phyloP scores from a whole-genome alignment of 2,329 filamentous ascomycete genomes.

The Calycina marina region DNA sequence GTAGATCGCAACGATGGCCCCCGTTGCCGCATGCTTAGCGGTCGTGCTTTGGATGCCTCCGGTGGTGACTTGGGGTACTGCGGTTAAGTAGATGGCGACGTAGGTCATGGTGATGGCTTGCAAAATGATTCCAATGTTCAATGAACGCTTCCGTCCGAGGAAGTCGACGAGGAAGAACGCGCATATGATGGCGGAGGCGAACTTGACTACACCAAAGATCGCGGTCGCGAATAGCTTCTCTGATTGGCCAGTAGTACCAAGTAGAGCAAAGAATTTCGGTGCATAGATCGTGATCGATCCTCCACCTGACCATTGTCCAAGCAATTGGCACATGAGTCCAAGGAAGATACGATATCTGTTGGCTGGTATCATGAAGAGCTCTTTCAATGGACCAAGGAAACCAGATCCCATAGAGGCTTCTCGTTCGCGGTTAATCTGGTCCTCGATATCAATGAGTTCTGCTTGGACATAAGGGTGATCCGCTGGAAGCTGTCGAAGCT shows the following conservation, averaged over 20 bases:
- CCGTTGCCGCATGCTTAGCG: constrained; percentile 43
- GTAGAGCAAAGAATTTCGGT: constrained; percentile 54
- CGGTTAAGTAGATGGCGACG: constrained; percentile 44
- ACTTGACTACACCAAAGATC: constrained; percentile 64
- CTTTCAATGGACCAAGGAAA: constrained; percentile 50
- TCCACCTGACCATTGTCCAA: constrained; percentile 62
- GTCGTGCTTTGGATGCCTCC: constrained; percentile 28
- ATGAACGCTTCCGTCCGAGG: constrained; percentile 57
- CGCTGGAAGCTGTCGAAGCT: constrained; percentile 41
- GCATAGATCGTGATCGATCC: constrained; percentile 66
- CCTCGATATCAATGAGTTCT: constrained; percentile 50
- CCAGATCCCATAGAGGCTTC: constrained; percentile 54
- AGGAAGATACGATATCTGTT: constrained; percentile 65
- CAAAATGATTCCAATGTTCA: constrained; percentile 43
- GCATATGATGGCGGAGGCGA: constrained; percentile 50
- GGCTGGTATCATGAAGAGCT: constrained; percentile 50
- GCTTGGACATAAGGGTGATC: constrained; percentile 46
- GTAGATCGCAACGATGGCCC: constrained; percentile 62
- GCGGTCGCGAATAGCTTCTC: constrained; percentile 60
- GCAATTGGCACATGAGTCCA: constrained; percentile 51
- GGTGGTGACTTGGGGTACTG: constrained; percentile 42
- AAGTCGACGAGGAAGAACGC: constrained; percentile 69
- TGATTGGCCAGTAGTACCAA: constrained; percentile 53
- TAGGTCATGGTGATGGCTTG: constrained; percentile 49
- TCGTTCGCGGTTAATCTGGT: constrained; percentile 52